Base-by-base conservation (phyloP, 768 basidiomycete species). In the Baorangia bicolor region DNA sequence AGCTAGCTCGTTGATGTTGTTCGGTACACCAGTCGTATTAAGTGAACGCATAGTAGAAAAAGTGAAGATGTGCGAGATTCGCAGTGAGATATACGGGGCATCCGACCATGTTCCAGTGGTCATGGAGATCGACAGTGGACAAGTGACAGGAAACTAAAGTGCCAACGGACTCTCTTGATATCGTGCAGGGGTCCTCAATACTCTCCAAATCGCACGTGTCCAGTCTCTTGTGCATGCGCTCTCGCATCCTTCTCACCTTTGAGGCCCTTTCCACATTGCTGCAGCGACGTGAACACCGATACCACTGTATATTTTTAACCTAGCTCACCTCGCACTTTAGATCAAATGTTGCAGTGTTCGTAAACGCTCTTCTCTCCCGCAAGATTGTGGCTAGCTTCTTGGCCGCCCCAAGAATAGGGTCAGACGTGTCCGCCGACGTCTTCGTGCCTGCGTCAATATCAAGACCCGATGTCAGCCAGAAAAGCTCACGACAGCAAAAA, bases 211-310 rank as follows among this genome's bases (percentile, higher is more conserved):
- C 78, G 77, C 20, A 81, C 80, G 72, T 97, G 95, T 0, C 95
- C 93, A 1, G 94, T 97, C 71, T 84, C 77, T 64, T 82, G 81
- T 5, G 96, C 96, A 69, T 98, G 96, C 44, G 82, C 81, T 34
- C 91, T 83, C 1, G 96, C 96, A 57, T 86, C 94, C 65, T 94
- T 98, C 76, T 98, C 95, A 33, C 96, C 96, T 63, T 88, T 95
- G 60, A 98, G 74, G 0, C 92, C 94, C 63, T 85, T 78, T 18
- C 88, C 84, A 65, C 95, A 98, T 48, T 88, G 77, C 85, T 93
- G 42, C 50, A 53, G 53, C 39, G 44, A 31, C 25, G n/a, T 50
- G 35, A 53, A 56, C 34, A 51, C 49, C 10, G 31, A 52, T 49
- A 51, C 58, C 38, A 44, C 14, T 50, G 25, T 47, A 43, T 31